phyloP scores from a whole-genome alignment of 106 monocot genomes.

The Acanthochlamys bracteata region DNA sequence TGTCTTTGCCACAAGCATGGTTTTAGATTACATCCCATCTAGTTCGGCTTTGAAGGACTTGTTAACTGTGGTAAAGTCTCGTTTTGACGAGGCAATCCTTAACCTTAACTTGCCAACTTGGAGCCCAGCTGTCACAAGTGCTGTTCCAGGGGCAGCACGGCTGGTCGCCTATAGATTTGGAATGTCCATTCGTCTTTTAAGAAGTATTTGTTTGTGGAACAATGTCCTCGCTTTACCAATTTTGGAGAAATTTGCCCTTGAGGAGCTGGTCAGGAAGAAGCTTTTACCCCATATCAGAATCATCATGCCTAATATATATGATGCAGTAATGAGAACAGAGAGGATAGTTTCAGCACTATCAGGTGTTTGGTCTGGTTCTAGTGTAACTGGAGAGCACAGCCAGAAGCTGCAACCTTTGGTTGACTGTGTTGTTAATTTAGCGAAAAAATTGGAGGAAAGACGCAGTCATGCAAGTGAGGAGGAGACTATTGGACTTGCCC shows the following conservation, averaged over 20 bases:
- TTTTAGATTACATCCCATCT: conserved; percentile 61
- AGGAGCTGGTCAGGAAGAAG: conserved; percentile 62
- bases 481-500: conserved; percentile 62
- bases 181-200: conserved; percentile 55
- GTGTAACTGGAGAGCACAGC: conserved; percentile 29
- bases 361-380: conserved; percentile 65
- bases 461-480: conserved; percentile 40
- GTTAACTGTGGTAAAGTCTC: conserved; percentile 34
- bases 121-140: conserved; percentile 38
- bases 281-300: conserved; percentile 70
- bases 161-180: conserved; percentile 81
- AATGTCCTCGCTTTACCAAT: conserved; percentile 49
- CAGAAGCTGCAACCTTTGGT: conserved; percentile 67
- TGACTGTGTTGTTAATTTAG: conserved; percentile 61
- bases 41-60: conserved; percentile 56
- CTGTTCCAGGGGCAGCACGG: conserved; percentile 74
- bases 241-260: conserved; percentile 76
- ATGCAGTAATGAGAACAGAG: conserved; percentile 72
- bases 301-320: conserved; percentile 59
- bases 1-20: conserved; percentile 61
- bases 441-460: conserved; percentile 68
- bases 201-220: conserved; percentile 89
- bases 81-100: conserved; percentile 47
- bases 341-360: conserved; percentile 71
- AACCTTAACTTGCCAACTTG: conserved; percentile 56